Percentiles rank a stretch among this genome's conserved stretches.
These are phyloP conservation scores for Volvox carteri DNA, from an alignment of 163 green algal species.

Conservation along the genomic window DNA sequence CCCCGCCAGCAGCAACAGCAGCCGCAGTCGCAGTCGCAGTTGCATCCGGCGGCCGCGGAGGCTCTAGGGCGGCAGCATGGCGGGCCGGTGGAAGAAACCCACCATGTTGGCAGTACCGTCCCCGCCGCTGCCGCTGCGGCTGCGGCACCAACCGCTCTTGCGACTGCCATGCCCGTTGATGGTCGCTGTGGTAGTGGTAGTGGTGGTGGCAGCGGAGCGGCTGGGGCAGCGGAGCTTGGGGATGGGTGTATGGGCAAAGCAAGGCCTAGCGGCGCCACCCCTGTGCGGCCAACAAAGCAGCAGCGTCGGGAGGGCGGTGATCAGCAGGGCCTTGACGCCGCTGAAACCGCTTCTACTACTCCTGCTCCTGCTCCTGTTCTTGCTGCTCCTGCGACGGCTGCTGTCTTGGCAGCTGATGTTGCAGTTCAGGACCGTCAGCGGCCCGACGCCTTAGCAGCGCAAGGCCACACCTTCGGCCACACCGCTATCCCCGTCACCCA, in stretches of 20 bases:
- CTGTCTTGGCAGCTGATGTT: no score
- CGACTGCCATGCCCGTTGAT: no score
- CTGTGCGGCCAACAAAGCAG: slow-evolving; percentile 11
- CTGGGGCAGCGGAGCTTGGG: background rate
- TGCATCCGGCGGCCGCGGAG: background rate
- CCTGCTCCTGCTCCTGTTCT: no score
- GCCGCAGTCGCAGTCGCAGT: slow-evolving; percentile 30
- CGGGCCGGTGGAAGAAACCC: background rate
- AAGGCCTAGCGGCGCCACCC: slow-evolving; percentile 7
- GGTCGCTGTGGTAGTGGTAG: background rate
- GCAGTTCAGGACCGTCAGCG: background rate
- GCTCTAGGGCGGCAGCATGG: background rate
- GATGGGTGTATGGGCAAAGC: no score
- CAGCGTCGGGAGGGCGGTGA: background rate
- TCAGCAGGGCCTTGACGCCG: background rate
- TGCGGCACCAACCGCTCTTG: no score
- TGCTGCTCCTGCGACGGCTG: no score
- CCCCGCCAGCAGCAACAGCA: slow-evolving; percentile 58
- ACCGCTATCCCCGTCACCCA: no score
- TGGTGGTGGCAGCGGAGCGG: background rate
- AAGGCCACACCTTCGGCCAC: no score
- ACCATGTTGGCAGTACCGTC: background rate
- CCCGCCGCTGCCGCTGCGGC: background rate
- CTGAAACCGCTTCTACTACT: background rate
- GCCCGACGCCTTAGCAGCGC: background rate